Conservation (phyloP, 2,329 filamentous ascomycete species). For the Sporothrix protearum region DNA sequence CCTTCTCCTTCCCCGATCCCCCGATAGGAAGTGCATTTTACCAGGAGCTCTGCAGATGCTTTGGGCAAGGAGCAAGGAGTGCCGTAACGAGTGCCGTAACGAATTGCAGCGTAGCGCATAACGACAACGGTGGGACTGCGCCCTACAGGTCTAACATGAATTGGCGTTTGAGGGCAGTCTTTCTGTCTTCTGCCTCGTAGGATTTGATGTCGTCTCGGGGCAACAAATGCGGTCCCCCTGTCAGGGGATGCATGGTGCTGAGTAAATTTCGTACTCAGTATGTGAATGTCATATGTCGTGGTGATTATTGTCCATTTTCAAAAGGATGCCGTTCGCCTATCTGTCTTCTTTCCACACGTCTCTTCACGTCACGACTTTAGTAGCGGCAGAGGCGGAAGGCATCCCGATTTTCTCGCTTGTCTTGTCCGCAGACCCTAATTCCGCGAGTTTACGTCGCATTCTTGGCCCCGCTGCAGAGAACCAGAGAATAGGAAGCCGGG, state of each 20-base stretch:
- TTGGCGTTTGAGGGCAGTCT: not conserved
- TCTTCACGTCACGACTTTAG: too few species aligned
- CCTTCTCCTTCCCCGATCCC: not conserved
- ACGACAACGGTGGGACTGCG: not conserved
- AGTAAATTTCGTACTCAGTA: not conserved
- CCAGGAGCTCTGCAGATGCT: not conserved
- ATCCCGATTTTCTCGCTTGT: constrained; percentile 1
- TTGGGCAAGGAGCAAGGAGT: not conserved
- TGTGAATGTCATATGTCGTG: not conserved
- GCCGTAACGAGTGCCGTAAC: not conserved
- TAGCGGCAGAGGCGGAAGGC: not conserved
- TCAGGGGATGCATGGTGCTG: not conserved
- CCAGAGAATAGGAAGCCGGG: not conserved
- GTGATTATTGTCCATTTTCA: not conserved
- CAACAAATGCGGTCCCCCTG: too few species aligned
- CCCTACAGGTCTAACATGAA: constrained; percentile 3
- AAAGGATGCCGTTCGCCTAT: not conserved
- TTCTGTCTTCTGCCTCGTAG: not conserved
- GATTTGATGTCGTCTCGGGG: not conserved
- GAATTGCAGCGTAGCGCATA: not conserved
- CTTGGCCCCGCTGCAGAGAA: not conserved
- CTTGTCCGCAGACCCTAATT: not conserved
- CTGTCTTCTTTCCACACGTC: not conserved
- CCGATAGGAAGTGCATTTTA: not conserved
- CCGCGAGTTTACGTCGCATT: constrained; percentile 2